phyloP scores from a whole-genome alignment of 129 eudicot species.

The Flaveria sonorensis region DNA sequence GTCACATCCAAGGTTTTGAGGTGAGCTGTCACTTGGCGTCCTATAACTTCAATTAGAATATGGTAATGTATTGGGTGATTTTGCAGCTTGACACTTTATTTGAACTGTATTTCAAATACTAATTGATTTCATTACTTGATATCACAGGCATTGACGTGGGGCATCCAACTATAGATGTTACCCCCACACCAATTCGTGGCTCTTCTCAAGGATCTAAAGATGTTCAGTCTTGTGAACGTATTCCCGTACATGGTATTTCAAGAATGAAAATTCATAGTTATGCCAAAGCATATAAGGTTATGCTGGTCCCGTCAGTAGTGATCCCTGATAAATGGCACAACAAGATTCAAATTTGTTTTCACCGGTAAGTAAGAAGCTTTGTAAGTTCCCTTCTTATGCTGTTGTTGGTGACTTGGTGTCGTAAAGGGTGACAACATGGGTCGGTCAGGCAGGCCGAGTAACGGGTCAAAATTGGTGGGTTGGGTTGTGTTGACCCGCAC shows the following conservation, averaged over 20 bases:
- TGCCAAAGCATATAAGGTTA: conserved; percentile 59
- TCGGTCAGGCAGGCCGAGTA: neutral
- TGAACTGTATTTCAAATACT: conserved; percentile 21
- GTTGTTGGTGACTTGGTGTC: neutral
- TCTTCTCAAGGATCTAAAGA: conserved; percentile 48
- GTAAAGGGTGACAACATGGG: neutral
- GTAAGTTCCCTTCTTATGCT: conserved; percentile 11
- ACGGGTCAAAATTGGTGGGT: conserved; percentile 7
- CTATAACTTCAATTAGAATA: conserved; percentile 5
- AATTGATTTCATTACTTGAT: conserved; percentile 2
- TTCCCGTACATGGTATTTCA: conserved; percentile 56
- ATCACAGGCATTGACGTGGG: conserved; percentile 59
- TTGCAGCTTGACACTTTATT: neutral
- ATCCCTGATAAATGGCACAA: conserved; percentile 71
- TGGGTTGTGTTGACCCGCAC: neutral
- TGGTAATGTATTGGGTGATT: conserved; percentile 6
- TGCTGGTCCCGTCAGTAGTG: conserved; percentile 67
- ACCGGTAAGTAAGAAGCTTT: conserved; percentile 46
- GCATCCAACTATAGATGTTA: conserved; percentile 53
- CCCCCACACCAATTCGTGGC: conserved; percentile 37
- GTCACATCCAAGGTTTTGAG: neutral
- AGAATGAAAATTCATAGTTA: conserved; percentile 68
- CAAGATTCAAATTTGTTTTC: conserved; percentile 77
- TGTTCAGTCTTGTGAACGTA: conserved; percentile 59
- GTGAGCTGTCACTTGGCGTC: neutral